These are phyloP conservation scores for Termitomyces sp. DNA, from an alignment of 768 basidiomycete genomes.

Conservation along the genomic window DNA sequence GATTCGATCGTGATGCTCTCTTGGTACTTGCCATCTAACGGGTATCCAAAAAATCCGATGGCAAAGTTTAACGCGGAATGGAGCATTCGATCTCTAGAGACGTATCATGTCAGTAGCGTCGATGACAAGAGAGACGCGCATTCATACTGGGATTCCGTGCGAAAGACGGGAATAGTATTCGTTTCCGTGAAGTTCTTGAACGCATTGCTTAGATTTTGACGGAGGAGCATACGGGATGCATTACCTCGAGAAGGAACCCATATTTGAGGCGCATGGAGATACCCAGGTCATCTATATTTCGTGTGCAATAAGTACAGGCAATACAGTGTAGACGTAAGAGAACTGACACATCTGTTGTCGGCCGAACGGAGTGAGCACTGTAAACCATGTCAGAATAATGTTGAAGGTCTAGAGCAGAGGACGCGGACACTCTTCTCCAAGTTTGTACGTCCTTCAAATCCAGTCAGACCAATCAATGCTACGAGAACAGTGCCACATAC, in stretches of 20 bases:
- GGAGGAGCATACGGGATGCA: background rate
- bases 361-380: conserved; percentile 87
- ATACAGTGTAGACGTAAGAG: background rate
- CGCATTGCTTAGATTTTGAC: background rate
- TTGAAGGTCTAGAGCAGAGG: background rate
- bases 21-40: too few species aligned
- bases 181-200: too few species aligned
- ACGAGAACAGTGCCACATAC: conserved; percentile 33
- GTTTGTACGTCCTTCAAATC: conserved; percentile 69
- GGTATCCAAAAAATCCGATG: too few species aligned
- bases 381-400: conserved; percentile 1
- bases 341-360: conserved; percentile 75
- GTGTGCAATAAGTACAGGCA: background rate
- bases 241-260: conserved; percentile 64
- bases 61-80: too few species aligned
- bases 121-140: too few species aligned
- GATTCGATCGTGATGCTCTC: too few species aligned
- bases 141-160: too few species aligned
- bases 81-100: too few species aligned
- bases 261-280: conserved; percentile 74
- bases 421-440: conserved; percentile 73
- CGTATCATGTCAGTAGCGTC: too few species aligned
- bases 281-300: conserved; percentile 50
- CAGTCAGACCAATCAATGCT: background rate
- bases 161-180: too few species aligned